Conservation (phyloP, 352 stramenopile species). For the Pythium biforme region DNA sequence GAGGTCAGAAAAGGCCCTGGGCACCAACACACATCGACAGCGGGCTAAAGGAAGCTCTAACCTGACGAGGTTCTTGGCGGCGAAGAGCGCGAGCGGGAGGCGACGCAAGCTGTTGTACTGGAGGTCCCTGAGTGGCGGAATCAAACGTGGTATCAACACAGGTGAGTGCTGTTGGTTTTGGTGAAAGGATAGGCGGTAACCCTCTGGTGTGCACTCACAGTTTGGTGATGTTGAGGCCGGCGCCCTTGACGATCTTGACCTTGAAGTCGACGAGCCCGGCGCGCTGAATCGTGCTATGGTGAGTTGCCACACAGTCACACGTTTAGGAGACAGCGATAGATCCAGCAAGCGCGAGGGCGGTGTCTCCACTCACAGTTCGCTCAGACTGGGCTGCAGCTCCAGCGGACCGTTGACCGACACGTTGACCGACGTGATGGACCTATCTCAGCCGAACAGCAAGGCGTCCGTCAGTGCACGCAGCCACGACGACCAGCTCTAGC, state of each 20-base stretch:
- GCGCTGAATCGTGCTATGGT: conserved; percentile 13
- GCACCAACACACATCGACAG: too few species aligned
- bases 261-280: conserved; percentile 12
- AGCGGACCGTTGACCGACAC: conserved; percentile 3
- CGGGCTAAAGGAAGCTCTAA: background rate
- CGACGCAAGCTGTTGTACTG: conserved; percentile 15
- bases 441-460: too few species aligned
- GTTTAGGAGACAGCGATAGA: background rate
- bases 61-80: conserved; percentile 1
- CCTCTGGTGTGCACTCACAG: too few species aligned
- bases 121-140: conserved; percentile 8
- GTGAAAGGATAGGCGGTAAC: too few species aligned
- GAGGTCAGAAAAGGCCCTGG: too few species aligned
- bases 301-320: background rate
- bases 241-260: conserved; percentile 10
- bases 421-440: conserved; percentile 7
- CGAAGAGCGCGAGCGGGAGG: conserved; percentile 15
- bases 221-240: conserved; percentile 15
- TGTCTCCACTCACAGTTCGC: conserved; percentile 14
- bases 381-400: conserved; percentile 7
- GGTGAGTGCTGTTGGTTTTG: background rate
- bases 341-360: background rate
- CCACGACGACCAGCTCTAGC: background rate
- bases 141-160: too few species aligned
- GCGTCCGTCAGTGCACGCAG: background rate